Evolutionary conservation across 148 eudicot genomes (phyloP), one percentile per base, ranked within the genome.

Genomic region (Rhododendron ferrugineum): DNA sequence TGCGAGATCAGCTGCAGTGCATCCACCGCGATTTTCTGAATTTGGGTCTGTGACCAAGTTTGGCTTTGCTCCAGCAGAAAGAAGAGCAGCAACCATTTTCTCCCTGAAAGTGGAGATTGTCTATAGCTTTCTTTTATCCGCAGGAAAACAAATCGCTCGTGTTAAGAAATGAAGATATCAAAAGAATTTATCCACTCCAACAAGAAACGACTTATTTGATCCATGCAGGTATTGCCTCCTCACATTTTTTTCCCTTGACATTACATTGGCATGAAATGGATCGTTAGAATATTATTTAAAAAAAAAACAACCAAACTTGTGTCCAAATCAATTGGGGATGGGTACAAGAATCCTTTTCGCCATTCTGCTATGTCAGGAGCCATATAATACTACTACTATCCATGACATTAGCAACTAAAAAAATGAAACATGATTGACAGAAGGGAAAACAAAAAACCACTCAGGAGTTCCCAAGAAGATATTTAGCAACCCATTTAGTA

Each of bases 61-160:
- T 78, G 98, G 89, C 89, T 97, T 97, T 84, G 99, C 98, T 20
- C 98, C 98, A 49, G 94, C 98, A 87, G 99, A 95, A 64, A 95
- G 92, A 91, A 97, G 99, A 80, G 92, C 86, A 52, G 95, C 99
- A 60, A 94, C 98, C 96, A 93, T 95, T 87, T 91, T 91, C 89
- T 94, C 95, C 92, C 98, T 96, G 94, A 83, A 88, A 83, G 77
- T 72, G 72, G 78, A 74, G 82, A 76, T 64, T 23, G 70, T 62
- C 28, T n/a, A 62, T 9, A 64, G 11, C 10, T 62, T 6, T 60
- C 74, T 75, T 50, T 9, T 11, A 26, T 4, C 74, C 5, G 18
- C 74, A 68, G 36, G 13, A 68, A 68, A 23, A 64, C 30, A 28
- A 11, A 28, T 68, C 4, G 34, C 18, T 4, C 16, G 20, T 42